phyloP scores from a whole-genome alignment of 352 stramenopile genomes.

The Pythium aquatile region DNA sequence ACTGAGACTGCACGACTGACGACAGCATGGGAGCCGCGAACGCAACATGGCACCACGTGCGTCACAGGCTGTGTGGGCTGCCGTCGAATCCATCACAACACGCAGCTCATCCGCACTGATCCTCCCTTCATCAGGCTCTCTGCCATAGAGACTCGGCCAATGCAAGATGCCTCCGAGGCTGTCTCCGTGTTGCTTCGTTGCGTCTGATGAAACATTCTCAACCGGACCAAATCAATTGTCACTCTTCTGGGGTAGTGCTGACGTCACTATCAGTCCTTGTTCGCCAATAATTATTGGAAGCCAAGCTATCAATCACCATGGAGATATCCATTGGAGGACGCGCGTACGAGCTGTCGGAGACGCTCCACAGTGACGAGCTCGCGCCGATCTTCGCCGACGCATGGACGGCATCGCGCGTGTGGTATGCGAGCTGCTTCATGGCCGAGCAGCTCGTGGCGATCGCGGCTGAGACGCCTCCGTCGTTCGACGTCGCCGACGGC shows the following conservation, averaged over 20 bases:
- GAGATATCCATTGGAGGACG: slow-evolving; percentile 46
- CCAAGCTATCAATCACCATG: slow-evolving; percentile 12
- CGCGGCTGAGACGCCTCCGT: neutral
- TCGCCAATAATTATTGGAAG: neutral
- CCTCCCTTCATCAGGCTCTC: too few relatives aligned
- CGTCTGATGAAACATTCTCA: too few relatives aligned
- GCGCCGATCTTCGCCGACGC: slow-evolving; percentile 81
- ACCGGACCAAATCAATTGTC: neutral
- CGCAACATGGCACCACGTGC: too few relatives aligned
- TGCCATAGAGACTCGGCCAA: too few relatives aligned
- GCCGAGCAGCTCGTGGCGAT: slow-evolving; percentile 48
- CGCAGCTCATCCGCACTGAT: too few relatives aligned
- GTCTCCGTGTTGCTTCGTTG: too few relatives aligned
- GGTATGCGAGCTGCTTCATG: slow-evolving; percentile 69
- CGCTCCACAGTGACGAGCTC: slow-evolving; percentile 61
- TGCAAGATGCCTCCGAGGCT: too few relatives aligned
- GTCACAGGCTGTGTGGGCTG: neutral
- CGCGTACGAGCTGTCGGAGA: slow-evolving; percentile 72
- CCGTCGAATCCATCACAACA: neutral
- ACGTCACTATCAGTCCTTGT: neutral
- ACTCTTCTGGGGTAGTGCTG: neutral
- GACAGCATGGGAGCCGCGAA: too few relatives aligned
- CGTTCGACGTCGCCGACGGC: slow-evolving; percentile 27
- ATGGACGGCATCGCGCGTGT: slow-evolving; percentile 80
- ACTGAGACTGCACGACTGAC: too few relatives aligned